phyloP scores from a whole-genome alignment of 2,329 filamentous ascomycete genomes.

The Onygenales sp. region DNA sequence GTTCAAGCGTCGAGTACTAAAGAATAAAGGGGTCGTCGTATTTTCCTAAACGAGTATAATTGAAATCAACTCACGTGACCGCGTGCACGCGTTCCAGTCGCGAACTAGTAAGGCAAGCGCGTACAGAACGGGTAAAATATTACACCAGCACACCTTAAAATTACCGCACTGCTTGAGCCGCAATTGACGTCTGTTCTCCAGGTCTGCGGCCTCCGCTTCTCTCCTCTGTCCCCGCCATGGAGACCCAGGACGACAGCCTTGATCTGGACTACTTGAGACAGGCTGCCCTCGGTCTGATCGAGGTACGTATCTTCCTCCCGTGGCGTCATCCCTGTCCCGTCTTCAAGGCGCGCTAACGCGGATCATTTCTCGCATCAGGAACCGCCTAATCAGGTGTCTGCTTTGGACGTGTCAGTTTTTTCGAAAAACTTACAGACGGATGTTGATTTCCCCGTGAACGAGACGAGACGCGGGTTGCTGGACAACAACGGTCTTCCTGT shows the following conservation, averaged over 20 bases:
- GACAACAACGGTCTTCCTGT: not conserved
- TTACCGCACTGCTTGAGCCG: not conserved
- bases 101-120: not conserved
- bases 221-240: conserved; percentile 17
- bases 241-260: conserved; percentile 32
- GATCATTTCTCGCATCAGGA: conserved; percentile 1
- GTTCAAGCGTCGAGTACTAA: no score
- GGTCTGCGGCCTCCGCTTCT: not conserved
- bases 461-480: not conserved
- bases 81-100: conserved; percentile 1
- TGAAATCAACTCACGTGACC: conserved; percentile 3
- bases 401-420: not conserved
- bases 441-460: not conserved
- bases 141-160: not conserved
- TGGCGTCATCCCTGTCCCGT: not conserved
- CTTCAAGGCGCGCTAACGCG: conserved; percentile 2
- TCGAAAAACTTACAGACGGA: not conserved
- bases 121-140: not conserved
- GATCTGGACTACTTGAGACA: conserved; percentile 32
- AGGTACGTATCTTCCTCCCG: conserved; percentile 18
- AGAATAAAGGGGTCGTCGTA: not conserved
- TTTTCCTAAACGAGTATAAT: not conserved
- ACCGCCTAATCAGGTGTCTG: not conserved
- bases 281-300: conserved; percentile 30
- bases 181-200: not conserved